phyloP scores from a whole-genome alignment of 2,329 filamentous ascomycete species.

The Penicillium sp. region DNA sequence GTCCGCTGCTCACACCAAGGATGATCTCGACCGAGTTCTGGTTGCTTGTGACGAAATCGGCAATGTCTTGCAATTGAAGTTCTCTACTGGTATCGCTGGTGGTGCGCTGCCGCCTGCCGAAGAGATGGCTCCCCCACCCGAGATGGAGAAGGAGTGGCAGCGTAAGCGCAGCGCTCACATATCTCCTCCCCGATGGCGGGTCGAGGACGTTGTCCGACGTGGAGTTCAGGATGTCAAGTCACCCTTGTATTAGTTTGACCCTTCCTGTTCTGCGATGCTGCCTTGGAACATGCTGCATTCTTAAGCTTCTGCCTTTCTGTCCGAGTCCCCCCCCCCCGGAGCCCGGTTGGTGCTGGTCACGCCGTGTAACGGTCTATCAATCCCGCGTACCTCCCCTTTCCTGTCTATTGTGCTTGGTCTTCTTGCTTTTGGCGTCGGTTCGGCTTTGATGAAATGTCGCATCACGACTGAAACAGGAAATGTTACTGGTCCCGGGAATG shows the following conservation, averaged over 20 bases:
- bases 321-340: constrained; percentile 10
- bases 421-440: constrained; percentile 16
- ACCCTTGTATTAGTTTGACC: constrained; percentile 59
- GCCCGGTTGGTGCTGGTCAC: constrained; percentile 39
- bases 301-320: constrained; percentile 12
- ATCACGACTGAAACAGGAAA: constrained; percentile 6
- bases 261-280: constrained; percentile 14
- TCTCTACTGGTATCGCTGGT: constrained; percentile 92
- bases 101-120: constrained; percentile 76
- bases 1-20: constrained; percentile 95
- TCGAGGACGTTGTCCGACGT: constrained; percentile 71
- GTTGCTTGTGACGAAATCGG: constrained; percentile 90
- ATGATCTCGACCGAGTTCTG: constrained; percentile 88
- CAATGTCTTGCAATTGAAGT: constrained; percentile 90
- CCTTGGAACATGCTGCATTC: constrained; percentile 11
- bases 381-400: constrained; percentile 5
- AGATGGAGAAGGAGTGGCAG: constrained; percentile 70
- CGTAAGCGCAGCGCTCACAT: constrained; percentile 53
- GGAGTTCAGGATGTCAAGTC: constrained; percentile 75
- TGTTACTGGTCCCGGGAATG: neutral
- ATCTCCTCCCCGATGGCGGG: constrained; percentile 72
- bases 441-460: constrained; percentile 9
- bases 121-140: constrained; percentile 59
- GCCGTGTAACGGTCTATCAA: constrained; percentile 24
- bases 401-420: neutral